phyloP scores from a whole-genome alignment of 192 early-diverging fungal genomes.

The Nowakowskiella sp. region DNA sequence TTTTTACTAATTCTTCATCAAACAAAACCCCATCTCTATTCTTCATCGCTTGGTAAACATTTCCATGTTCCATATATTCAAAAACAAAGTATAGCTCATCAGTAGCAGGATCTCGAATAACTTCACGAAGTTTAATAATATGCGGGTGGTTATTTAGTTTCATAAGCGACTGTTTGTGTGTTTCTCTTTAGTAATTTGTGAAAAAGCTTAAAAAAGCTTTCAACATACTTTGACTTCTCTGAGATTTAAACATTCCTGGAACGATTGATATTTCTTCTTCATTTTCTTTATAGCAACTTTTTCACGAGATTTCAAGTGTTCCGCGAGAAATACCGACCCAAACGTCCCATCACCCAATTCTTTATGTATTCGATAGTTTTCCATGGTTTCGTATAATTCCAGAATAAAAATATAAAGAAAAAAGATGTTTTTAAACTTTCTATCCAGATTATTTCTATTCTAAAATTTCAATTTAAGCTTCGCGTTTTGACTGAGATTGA shows the following conservation, averaged over 20 bases:
- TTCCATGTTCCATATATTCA: conserved; percentile 85
- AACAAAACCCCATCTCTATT: conserved; percentile 58
- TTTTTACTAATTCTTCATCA: conserved; percentile 57
- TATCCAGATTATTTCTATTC: no score
- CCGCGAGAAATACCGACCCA: conserved; percentile 64
- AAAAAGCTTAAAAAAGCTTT: conserved; percentile 1
- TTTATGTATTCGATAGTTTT: conserved; percentile 55
- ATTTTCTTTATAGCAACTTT: conserved; percentile 84
- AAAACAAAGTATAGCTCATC: conserved; percentile 90
- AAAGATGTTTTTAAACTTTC: no score
- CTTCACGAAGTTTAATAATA: conserved; percentile 77
- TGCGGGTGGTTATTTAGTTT: conserved; percentile 72
- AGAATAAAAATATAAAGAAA: no score
- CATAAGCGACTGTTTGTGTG: conserved; percentile 48
- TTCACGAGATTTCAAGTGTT: conserved; percentile 55
- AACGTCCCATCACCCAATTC: conserved; percentile 79
- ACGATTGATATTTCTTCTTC: conserved; percentile 72
- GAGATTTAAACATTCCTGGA: conserved; percentile 62
- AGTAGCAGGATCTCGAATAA: conserved; percentile 64
- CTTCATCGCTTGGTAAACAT: conserved; percentile 85
- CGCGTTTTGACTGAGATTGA: no score
- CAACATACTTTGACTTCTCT: conserved; percentile 65
- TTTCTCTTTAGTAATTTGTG: neutral
- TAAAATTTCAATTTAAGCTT: no score
- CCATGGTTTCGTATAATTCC: conserved; percentile 16